phyloP scores from a whole-genome alignment of 306 rosid genomes.

The Sesbania bispinosa region DNA sequence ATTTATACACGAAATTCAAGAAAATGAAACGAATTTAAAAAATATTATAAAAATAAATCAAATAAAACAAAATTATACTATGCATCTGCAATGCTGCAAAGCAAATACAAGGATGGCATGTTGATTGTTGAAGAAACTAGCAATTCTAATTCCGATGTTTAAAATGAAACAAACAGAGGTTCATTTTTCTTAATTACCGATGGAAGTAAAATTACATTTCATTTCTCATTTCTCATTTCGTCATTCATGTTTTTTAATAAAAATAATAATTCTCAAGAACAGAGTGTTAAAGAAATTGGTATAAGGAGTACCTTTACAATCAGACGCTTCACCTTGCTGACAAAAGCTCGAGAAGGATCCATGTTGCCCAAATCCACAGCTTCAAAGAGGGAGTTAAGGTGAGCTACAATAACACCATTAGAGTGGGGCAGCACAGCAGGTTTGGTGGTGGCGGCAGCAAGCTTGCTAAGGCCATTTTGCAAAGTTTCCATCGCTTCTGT shows the following conservation, averaged over 20 bases:
- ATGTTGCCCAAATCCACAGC: conserved; percentile 27
- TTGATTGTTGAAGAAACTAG: not conserved
- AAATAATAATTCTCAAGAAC: too few species aligned
- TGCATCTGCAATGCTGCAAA: not conserved
- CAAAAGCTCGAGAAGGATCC: conserved; percentile 62
- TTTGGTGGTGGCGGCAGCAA: not conserved
- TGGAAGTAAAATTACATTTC: too few species aligned
- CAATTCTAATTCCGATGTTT: too few species aligned
- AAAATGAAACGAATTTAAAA: not conserved
- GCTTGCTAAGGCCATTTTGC: conserved; percentile 6
- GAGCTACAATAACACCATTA: conserved; percentile 4
- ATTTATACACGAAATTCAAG: not conserved
- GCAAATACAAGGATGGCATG: not conserved
- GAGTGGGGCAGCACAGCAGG: not conserved
- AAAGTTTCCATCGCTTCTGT: not conserved
- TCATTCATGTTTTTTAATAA: too few species aligned
- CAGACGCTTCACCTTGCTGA: conserved; percentile 62
- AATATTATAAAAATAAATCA: not conserved
- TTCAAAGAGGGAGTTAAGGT: conserved; percentile 11
- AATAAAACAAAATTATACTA: not conserved
- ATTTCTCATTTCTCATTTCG: too few species aligned
- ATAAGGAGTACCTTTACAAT: conserved; percentile 50
- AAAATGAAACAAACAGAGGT: too few species aligned
- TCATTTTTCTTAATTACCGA: too few species aligned
- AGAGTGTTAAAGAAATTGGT: too few species aligned